Base-by-base conservation (phyloP, 1,284 basidiomycete species). In the Microbotryomycetes sp. region DNA sequence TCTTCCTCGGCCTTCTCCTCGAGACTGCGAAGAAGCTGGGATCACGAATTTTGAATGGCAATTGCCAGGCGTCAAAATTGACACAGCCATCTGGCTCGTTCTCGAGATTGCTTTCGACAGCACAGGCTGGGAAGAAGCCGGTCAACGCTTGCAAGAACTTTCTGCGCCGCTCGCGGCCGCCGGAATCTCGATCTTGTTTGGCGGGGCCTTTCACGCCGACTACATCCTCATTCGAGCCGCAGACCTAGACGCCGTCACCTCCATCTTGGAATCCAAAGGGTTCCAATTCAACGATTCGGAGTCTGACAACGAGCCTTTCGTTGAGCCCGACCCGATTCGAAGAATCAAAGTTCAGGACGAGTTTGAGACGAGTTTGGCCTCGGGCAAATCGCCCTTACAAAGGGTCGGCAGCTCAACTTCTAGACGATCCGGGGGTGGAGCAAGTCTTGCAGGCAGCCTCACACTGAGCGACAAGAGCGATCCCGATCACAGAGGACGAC, bases 101-200 rank as follows among this genome's bases (percentile, higher is more conserved):
- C 51, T 71, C 28, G 67, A 70, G 57, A 62, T 70, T 49, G 63
- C 67, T 35, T 61, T 65, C 11, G 68, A 62, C 6, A 64, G 68
- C 46, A 53, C 61, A 16, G 65, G 62, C 29, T 59, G 59, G 60
- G 60, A 67, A 30, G 51, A 57, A 26, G 61, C 62, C 29, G 68
- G 66, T 2, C 57, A 54, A 23, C 64, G 70, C 21, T 35, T 70
- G 21, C 57, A 59, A n/a, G 60, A 67, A 9, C 54, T 71, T 18
- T 66, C 68, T 3, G 47, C 66, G 9, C 70, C 70, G 4, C 55
- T 71, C 30, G 69, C 69, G 24, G 64, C 56, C 18, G 54, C 51
- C 6, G 61, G 66, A 9, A 64, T 71, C 28, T 66, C 64, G 23
- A 71, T 71, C 51, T 53, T 71, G 23, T 71, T 67, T 54, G 52